These are phyloP conservation scores for Pyrenula massariospora DNA, from an alignment of 495 filamentous ascomycete species.

Conservation along the genomic window DNA sequence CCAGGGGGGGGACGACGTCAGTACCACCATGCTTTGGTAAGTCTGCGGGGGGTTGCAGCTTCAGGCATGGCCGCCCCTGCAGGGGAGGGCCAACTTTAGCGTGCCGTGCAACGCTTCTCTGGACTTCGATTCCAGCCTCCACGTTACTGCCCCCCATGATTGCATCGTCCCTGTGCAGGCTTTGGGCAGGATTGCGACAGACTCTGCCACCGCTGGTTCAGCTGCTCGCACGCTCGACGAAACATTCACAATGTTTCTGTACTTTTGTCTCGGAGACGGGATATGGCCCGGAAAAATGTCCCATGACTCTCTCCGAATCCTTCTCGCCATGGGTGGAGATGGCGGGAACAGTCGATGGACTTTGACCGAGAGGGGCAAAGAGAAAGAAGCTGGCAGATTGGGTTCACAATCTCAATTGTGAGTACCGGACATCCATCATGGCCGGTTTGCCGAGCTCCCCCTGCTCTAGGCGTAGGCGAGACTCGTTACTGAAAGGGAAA, in stretches of 20 bases:
- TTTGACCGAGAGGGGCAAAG: neutral
- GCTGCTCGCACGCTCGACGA: neutral
- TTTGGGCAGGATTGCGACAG: neutral
- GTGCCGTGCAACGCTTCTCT: neutral
- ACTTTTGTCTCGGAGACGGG: neutral
- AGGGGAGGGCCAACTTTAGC: neutral
- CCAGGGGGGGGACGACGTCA: neutral
- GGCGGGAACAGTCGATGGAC: neutral
- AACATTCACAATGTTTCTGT: neutral
- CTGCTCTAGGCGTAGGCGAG: neutral
- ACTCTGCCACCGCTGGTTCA: neutral
- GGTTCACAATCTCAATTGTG: too few relatives aligned
- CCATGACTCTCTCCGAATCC: neutral
- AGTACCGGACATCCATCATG: too few relatives aligned
- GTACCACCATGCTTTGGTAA: neutral
- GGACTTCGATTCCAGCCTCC: neutral
- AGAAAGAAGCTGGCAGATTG: neutral
- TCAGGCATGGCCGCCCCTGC: neutral
- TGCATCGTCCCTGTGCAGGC: neutral
- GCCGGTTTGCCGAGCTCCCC: neutral
- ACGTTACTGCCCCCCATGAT: neutral
- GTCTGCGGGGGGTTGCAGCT: neutral
- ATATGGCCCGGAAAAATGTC: too few relatives aligned
- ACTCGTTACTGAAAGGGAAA: neutral
- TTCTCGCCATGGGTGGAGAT: neutral